A percentile compares a stretch with the other conserved stretches of the same genome.
Evolutionary conservation across 78 protist species (phyloP).

Genomic region (Chrysochromulina parva): DNA sequence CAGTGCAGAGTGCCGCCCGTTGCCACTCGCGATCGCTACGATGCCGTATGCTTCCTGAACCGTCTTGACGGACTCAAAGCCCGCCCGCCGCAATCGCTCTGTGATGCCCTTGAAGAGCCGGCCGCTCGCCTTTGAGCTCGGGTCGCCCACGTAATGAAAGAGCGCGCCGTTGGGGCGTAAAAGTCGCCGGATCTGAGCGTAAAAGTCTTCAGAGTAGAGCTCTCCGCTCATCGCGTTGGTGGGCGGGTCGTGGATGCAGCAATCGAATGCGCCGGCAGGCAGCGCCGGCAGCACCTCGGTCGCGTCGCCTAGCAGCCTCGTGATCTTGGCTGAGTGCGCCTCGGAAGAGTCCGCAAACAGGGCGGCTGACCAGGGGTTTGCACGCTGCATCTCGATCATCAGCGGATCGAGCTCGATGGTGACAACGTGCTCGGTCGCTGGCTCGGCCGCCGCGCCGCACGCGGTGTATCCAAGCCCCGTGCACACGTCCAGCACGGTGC

Average conservation of each 20-base stretch:
- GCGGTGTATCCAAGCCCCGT: conserved; percentile 1
- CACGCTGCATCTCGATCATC: neutral
- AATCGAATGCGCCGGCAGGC: neutral
- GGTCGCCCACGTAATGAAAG: too few relatives aligned
- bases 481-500: neutral
- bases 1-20: too few relatives aligned
- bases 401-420: neutral
- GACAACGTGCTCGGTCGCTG: neutral
- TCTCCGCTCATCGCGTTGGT: neutral
- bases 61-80: too few relatives aligned
- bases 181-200: too few relatives aligned
- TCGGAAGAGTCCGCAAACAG: neutral
- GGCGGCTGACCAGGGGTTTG: neutral
- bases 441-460: neutral
- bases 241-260: neutral
- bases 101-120: too few relatives aligned
- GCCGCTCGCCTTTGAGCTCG: too few relatives aligned
- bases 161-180: too few relatives aligned
- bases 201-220: too few relatives aligned
- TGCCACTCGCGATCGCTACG: too few relatives aligned
- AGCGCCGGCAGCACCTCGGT: neutral
- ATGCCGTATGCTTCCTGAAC: too few relatives aligned
- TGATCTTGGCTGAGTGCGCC: neutral
- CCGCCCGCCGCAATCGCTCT: too few relatives aligned
- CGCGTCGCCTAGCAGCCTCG: neutral